Evolutionary conservation across 192 early-diverging fungal species (phyloP), one percentile per base, ranked within the genome.

Genomic region (Spizellomyces punctatus): DNA sequence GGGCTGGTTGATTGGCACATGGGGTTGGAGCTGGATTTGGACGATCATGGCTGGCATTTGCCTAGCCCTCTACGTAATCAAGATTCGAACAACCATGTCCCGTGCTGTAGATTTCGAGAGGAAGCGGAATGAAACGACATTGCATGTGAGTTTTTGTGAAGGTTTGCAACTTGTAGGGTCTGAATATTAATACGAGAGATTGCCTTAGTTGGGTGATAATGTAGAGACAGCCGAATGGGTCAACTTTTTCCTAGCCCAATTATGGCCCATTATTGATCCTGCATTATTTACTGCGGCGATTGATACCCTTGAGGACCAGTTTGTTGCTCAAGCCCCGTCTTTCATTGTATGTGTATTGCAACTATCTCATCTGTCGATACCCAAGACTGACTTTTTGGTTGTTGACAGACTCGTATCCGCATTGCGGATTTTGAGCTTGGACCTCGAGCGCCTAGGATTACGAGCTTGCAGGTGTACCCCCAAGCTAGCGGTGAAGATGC

Each of bases 251-350:
- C 57, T 75, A 36, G 60, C 65, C 9, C 74, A 75, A 67, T 43
- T 75, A 1, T 75, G 74, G 74, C 66, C 74, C 10, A 75, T 75
- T 59, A 75, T 75, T n/a, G 74, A 75, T 63, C 74, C 67, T 17
- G n/a, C 46, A 0, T 58, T 75, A 5, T 75, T 75, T 52, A 56
- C 67, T n/a, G 62, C 58, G 0, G 67, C 61, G 10, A 75, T 75
- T 44, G 74, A 75, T 46, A 63, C 55, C 10, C 58, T 75, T 16
- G 74, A 75, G 47, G 74, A 75, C 61, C 66, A 75, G 42, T 75
- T 75, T 57, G 41, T 69, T 21, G 67, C 66, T 45, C 54, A 63
- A 21, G 74, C 74, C 6, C 74, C 74, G 43, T 22, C 67, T 16
- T 69, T 75, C n/a, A 75, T 75, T 63, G 27, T 36, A 36, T 36